Base-by-base conservation (phyloP, 495 filamentous ascomycete genomes). In the Thermothielavioides terrestris region DNA sequence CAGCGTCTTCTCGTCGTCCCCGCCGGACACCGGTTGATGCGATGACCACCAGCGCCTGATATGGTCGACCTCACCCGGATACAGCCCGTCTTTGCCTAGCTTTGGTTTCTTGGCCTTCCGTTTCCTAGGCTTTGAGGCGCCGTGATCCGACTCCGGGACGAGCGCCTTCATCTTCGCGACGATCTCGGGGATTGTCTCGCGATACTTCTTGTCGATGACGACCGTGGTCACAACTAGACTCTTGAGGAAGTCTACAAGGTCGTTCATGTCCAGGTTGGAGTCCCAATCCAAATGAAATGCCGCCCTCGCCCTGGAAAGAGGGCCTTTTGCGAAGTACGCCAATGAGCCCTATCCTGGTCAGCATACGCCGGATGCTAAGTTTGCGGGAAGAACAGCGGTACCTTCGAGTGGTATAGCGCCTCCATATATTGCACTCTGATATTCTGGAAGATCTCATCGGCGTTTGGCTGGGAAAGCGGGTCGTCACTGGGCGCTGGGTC, bases 301-400 rank as follows among this genome's bases (percentile, higher is more conserved):
- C 40, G 82, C 83, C 46, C 92, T 78, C 18, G 87, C 88, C 58
- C 89, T 79, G n/a, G 94, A 86, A 18, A 97, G 73, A 4, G 92
- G 89, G 1, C 92, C 92, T 72, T 98, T 98, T 17, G 91, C 86
- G 72, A 97, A 98, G 64, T 95, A 98, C 54, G 91, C 94, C 57
- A 97, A 69, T 11, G 92, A 92, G 20, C 88, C 85, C 82, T 89
- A 34, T 15, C 11, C n/a, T 37, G 31, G 58, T 71, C 49, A 71
- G 61, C 36, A 12, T 26, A 45, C 30, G 42, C 17, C 17, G 22
- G 40, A 39, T 12, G 56, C 1, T 3, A 21, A 11, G 6, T 17
- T 6, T 1, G 2, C 28, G 12, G 36, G n/a, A 26, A 18, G 5
- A 10, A n/a, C n/a, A n/a, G n/a, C n/a, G 30, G 46, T 60, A 86